These are phyloP conservation scores for Breynia disticha DNA, from an alignment of 441 rosid species.

Conservation along the genomic window DNA sequence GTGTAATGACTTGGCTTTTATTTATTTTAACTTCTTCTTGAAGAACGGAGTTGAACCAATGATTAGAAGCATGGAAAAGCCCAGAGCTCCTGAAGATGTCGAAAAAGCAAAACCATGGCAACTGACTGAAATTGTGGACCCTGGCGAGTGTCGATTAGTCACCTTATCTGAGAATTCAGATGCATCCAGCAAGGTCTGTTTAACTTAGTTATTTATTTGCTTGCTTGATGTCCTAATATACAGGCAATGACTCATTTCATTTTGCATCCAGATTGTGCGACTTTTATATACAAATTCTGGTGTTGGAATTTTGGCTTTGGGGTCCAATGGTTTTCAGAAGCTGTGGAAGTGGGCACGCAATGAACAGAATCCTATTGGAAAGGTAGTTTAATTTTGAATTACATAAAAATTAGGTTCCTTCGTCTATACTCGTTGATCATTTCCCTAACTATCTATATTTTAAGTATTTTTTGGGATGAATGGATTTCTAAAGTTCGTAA, in stretches of 20 bases:
- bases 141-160: slow-evolving; percentile 49
- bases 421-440: not conserved
- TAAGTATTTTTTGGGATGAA: not conserved
- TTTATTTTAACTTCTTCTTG: slow-evolving; percentile 14
- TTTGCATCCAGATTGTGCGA: slow-evolving; percentile 51
- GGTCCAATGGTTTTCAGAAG: slow-evolving; percentile 71
- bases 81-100: slow-evolving; percentile 46
- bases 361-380: slow-evolving; percentile 78
- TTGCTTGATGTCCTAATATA: not conserved
- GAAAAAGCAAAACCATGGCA: slow-evolving; percentile 72
- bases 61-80: slow-evolving; percentile 53
- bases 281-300: slow-evolving; percentile 85
- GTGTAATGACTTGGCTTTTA: not conserved
- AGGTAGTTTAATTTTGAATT: slow-evolving; percentile 30
- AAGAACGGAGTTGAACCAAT: slow-evolving; percentile 73
- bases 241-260: slow-evolving; percentile 11
- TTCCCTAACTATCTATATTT: not conserved
- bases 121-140: slow-evolving; percentile 55
- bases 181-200: slow-evolving; percentile 62
- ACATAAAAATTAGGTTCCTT: not conserved
- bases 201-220: slow-evolving; percentile 4
- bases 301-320: slow-evolving; percentile 76
- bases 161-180: slow-evolving; percentile 56
- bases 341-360: slow-evolving; percentile 82
- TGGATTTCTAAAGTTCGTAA: slow-evolving; percentile 21